A percentile compares a stretch with the other conserved stretches of the same genome.
phyloP scores from a whole-genome alignment of 2,329 filamentous ascomycete genomes.

The Ambrosiella beaveri region DNA sequence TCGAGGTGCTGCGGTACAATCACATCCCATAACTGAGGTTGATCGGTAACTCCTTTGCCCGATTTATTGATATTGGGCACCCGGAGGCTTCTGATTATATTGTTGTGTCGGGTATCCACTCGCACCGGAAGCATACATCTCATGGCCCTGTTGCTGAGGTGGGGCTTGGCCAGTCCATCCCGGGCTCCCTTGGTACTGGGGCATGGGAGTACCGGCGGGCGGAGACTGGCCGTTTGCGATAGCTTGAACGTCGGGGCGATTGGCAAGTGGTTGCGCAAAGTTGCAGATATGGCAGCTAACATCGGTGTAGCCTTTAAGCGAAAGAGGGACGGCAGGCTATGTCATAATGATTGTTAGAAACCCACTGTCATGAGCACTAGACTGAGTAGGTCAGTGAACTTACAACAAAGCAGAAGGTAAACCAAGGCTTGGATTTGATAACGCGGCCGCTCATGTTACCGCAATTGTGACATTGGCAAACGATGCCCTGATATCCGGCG shows the following conservation, averaged over 20 bases:
- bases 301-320: slow-evolving; percentile 48
- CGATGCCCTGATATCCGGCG: slow-evolving; percentile 41
- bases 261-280: slow-evolving; percentile 50
- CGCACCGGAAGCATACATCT: neutral
- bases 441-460: slow-evolving; percentile 44
- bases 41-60: neutral
- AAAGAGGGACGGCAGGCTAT: slow-evolving; percentile 55
- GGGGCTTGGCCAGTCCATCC: slow-evolving; percentile 17
- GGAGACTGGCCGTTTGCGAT: slow-evolving; percentile 28
- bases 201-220: neutral
- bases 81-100: slow-evolving; percentile 1
- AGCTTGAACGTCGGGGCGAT: slow-evolving; percentile 36
- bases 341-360: slow-evolving; percentile 14
- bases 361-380: neutral
- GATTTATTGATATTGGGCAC: slow-evolving; percentile 6
- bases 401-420: slow-evolving; percentile 63
- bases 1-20: neutral
- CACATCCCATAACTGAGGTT: neutral
- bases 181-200: slow-evolving; percentile 15
- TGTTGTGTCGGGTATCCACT: neutral
- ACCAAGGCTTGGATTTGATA: slow-evolving; percentile 52
- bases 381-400: slow-evolving; percentile 17
- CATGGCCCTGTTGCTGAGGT: slow-evolving; percentile 13
- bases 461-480: slow-evolving; percentile 49
- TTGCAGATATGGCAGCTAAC: slow-evolving; percentile 60